Evolutionary conservation across 1,284 basidiomycete genomes (phyloP).

Genomic region (Thelephora terrestris): DNA sequence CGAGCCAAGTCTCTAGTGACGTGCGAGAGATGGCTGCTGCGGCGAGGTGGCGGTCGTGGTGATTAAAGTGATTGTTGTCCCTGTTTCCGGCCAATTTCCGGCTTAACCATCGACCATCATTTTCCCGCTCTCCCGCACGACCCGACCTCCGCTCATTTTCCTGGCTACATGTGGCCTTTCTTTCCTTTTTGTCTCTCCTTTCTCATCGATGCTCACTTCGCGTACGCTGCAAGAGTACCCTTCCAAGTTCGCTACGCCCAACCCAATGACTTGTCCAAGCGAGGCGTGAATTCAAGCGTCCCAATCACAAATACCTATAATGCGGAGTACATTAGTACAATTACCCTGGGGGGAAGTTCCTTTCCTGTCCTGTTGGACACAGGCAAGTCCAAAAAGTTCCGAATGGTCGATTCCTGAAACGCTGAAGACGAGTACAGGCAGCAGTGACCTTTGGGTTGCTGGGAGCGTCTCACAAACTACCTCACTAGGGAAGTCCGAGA

Average conservation of each 20-base stretch:
- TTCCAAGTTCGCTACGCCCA: conserved; percentile 30
- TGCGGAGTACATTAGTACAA: conserved; percentile 28
- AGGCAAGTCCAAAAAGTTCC: conserved; percentile 22
- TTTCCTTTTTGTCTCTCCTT: conserved; percentile 34
- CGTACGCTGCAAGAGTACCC: conserved; percentile 35
- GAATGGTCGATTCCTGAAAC: conserved; percentile 1
- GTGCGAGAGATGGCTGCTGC: too few species aligned
- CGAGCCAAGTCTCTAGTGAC: neutral
- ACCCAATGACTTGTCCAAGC: neutral
- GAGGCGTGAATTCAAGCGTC: conserved; percentile 3
- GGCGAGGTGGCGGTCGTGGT: neutral
- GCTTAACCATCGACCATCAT: neutral
- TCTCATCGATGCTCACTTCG: conserved; percentile 26
- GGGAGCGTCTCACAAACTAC: conserved; percentile 35
- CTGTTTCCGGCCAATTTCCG: neutral
- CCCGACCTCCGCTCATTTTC: neutral
- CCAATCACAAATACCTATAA: conserved; percentile 43
- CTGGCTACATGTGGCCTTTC: conserved; percentile 33
- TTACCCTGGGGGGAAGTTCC: conserved; percentile 25
- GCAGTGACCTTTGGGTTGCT: conserved; percentile 60
- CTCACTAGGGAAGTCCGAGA: conserved; percentile 46
- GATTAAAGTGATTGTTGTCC: too few species aligned
- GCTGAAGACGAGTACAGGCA: conserved; percentile 15
- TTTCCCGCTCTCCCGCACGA: neutral
- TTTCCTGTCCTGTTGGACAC: conserved; percentile 31